Base-by-base conservation (phyloP, 2,329 filamentous ascomycete genomes). In the Cladosporium sp. region DNA sequence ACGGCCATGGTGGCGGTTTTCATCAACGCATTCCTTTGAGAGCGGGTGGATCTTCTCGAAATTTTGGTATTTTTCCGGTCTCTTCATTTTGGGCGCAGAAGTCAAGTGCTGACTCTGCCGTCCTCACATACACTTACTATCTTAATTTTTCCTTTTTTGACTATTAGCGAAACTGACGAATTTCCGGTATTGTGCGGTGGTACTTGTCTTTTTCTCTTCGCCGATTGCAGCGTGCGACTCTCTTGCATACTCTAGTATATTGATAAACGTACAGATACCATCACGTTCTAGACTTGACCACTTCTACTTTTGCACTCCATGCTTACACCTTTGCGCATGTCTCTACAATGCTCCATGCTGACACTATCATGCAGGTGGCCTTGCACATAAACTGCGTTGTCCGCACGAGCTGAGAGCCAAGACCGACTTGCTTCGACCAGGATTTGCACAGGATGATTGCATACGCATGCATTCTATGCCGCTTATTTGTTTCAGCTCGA, bases 101-200 rank as follows among this genome's bases (percentile, higher is more conserved):
- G 59, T 62, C 44, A 52, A 52, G 59, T 51, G 47, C 32, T 51
- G 44, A 62, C 32, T 28, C 59, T 59, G 36, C 24, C 10, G 41
- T 47, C 41, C n/a, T 24, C 41, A 47, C n/a, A 47, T 47, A 21
- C 15, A 44, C 24, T 32, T 28, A 28, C 15, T 32, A 30, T 32
- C 51, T 55, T 55, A 28, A 41, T 41, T 41, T 7, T n/a, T 18
- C 18, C 15, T 7, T 38, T 38, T 38, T 4, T 38, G 38, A 41
- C 38, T 24, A 26, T 41, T 41, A 41, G 38, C 38, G 38, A 41
- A 41, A 15, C 38, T 41, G 38, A 41, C 38, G 38, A 41, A 18
- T 41, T 18, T 2, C 5, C 18, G 15, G 38, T 41, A 41, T 7
- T 41, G 11, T 30, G 15, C 15, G 38, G 38, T 41, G 38, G 38